Evolutionary conservation across 2,329 filamentous ascomycete genomes (phyloP).

Genomic region (Pezicula radicicola): DNA sequence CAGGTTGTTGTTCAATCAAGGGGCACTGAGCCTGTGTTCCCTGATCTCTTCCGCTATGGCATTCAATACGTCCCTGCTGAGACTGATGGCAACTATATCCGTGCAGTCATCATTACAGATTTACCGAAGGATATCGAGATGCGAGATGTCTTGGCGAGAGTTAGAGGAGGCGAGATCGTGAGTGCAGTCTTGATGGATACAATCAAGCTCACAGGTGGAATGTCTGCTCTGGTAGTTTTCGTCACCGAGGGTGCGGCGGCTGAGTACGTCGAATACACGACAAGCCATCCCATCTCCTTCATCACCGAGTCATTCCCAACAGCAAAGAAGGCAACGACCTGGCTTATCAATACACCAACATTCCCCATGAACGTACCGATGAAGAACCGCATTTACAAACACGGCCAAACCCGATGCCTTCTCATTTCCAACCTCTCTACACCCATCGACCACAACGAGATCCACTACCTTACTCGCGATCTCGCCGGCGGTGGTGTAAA

Average conservation of each 20-base stretch:
- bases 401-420: constrained; percentile 17
- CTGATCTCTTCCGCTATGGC: constrained; percentile 21
- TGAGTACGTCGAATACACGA: constrained; percentile 15
- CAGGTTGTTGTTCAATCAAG: background rate
- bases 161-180: constrained; percentile 20
- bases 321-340: constrained; percentile 10
- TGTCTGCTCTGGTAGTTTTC: constrained; percentile 20
- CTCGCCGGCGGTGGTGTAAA: constrained; percentile 1
- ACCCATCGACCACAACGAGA: background rate
- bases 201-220: constrained; percentile 4
- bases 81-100: constrained; percentile 13
- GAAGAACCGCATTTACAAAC: background rate
- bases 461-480: constrained; percentile 3
- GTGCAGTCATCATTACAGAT: constrained; percentile 19
- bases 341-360: constrained; percentile 17
- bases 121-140: constrained; percentile 15
- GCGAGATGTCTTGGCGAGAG: constrained; percentile 18
- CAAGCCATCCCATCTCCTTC: constrained; percentile 9
- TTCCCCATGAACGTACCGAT: constrained; percentile 10
- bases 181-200: constrained; percentile 12
- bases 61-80: constrained; percentile 14
- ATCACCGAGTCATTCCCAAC: constrained; percentile 3
- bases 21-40: constrained; percentile 2
- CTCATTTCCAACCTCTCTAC: constrained; percentile 12
- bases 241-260: constrained; percentile 15